These are phyloP conservation scores for Lentinula sp. DNA, from an alignment of 768 basidiomycete species.

Conservation along the genomic window DNA sequence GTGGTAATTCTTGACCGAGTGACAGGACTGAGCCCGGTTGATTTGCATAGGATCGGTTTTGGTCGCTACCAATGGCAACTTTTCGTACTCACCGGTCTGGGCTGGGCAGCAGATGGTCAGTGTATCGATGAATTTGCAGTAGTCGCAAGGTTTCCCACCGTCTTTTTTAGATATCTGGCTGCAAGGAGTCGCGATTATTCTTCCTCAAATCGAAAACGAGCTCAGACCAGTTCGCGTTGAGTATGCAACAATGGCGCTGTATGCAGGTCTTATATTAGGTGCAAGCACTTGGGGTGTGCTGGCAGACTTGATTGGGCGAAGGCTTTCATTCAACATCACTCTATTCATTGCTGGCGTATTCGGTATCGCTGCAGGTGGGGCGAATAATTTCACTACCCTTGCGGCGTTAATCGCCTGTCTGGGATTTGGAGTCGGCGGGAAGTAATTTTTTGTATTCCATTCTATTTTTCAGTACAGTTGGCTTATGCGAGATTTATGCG, in stretches of 20 bases:
- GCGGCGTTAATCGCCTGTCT: slow-evolving; percentile 31
- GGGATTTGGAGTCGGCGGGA: slow-evolving; percentile 47
- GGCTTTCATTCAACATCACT: slow-evolving; percentile 33
- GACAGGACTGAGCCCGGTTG: no score
- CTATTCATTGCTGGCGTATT: slow-evolving; percentile 35
- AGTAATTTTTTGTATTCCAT: slow-evolving; percentile 29
- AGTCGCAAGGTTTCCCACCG: neutral
- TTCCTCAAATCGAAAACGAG: slow-evolving; percentile 37
- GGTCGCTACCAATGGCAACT: slow-evolving; percentile 45
- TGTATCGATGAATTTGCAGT: slow-evolving; percentile 3
- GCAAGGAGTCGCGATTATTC: slow-evolving; percentile 40
- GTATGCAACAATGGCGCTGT: slow-evolving; percentile 41
- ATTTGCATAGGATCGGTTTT: slow-evolving; percentile 35
- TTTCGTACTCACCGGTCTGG: slow-evolving; percentile 39
- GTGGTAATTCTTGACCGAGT: no score
- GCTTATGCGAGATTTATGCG: slow-evolving; percentile 12
- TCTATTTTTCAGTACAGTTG: slow-evolving; percentile 13
- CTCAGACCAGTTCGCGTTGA: slow-evolving; percentile 36
- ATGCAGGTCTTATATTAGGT: slow-evolving; percentile 42
- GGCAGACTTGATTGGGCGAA: slow-evolving; percentile 43
- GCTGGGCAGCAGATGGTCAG: slow-evolving; percentile 47
- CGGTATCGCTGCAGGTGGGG: slow-evolving; percentile 43
- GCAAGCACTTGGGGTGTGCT: slow-evolving; percentile 43
- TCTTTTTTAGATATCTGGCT: slow-evolving; percentile 32
- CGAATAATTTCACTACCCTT: slow-evolving; percentile 33